phyloP scores from a whole-genome alignment of 2,329 filamentous ascomycete species.

The Fusarium brevicatenulatum region DNA sequence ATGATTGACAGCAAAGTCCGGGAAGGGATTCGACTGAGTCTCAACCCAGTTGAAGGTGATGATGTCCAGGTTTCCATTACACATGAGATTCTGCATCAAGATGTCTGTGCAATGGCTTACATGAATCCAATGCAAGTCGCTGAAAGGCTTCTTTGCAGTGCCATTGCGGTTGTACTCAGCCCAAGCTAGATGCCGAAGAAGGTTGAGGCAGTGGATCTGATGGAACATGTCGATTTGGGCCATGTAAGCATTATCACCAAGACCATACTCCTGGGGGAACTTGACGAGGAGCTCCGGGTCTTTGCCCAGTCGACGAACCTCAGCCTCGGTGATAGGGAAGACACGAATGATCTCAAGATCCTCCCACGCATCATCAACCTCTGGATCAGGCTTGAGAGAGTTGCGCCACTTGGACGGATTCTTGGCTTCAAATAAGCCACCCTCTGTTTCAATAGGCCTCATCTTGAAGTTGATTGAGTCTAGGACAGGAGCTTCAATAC shows the following conservation, averaged over 20 bases:
- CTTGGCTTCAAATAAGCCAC: constrained; percentile 12
- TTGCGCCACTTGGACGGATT: constrained; percentile 13
- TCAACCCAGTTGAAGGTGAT: constrained; percentile 16
- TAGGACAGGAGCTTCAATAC: background rate
- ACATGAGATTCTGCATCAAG: constrained; percentile 15
- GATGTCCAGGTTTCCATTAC: constrained; percentile 2
- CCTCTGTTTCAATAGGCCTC: background rate
- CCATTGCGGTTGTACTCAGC: constrained; percentile 7
- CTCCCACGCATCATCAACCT: constrained; percentile 14
- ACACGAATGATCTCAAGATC: constrained; percentile 12
- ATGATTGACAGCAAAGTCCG: constrained; percentile 11
- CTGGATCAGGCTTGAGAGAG: background rate
- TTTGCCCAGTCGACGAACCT: constrained; percentile 3
- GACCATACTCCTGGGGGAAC: constrained; percentile 5
- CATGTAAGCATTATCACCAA: constrained; percentile 10
- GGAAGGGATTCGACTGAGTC: constrained; percentile 7
- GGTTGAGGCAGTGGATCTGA: constrained; percentile 13
- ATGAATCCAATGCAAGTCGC: constrained; percentile 11
- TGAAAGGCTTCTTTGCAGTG: constrained; percentile 1
- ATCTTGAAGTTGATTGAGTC: constrained; percentile 6
- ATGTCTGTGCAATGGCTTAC: constrained; percentile 12
- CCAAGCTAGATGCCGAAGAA: constrained; percentile 4
- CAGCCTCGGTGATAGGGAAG: background rate
- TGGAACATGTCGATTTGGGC: constrained; percentile 14
- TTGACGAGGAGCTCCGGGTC: constrained; percentile 15